Percentiles rank a stretch among this genome's conserved stretches.
These are phyloP conservation scores for Talaromyces funiculosus DNA, from an alignment of 2,329 filamentous ascomycete species.

Conservation along the genomic window DNA sequence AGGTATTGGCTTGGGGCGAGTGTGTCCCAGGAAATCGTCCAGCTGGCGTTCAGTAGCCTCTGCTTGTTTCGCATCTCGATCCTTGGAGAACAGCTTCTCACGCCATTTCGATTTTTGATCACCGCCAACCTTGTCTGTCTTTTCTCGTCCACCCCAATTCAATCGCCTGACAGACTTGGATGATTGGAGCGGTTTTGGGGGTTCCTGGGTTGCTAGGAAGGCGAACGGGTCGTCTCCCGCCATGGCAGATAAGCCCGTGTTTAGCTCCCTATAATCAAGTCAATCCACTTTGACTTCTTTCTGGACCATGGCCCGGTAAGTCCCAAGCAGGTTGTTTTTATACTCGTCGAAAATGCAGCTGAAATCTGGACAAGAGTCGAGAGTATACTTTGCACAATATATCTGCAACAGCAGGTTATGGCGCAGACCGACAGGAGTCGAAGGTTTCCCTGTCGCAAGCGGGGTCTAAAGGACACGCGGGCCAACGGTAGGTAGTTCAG, in stretches of 20 bases:
- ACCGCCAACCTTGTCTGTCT: neutral
- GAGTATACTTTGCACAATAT: neutral
- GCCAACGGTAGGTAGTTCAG: constrained; percentile 2
- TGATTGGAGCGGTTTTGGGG: constrained; percentile 25
- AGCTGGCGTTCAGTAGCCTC: constrained; percentile 43
- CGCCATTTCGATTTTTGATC: constrained; percentile 40
- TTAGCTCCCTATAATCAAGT: constrained; percentile 8
- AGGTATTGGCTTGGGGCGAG: constrained; percentile 32
- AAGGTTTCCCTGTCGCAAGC: neutral
- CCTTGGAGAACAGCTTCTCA: constrained; percentile 46
- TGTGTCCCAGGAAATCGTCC: constrained; percentile 54
- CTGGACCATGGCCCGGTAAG: constrained; percentile 7
- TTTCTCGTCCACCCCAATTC: constrained; percentile 10
- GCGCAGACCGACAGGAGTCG: neutral
- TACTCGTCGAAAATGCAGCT: neutral
- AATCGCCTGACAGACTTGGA: constrained; percentile 12
- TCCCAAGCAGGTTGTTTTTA: neutral
- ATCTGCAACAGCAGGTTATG: neutral
- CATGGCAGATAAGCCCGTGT: constrained; percentile 20
- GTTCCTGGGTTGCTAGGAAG: constrained; percentile 26
- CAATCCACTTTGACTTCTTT: constrained; percentile 1
- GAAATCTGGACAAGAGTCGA: neutral
- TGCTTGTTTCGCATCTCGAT: constrained; percentile 24
- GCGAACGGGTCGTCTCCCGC: constrained; percentile 33
- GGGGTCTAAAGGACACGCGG: constrained; percentile 7